These are phyloP conservation scores for Breviolum minutum DNA, from an alignment of 73 alveolate species.

Conservation along the genomic window DNA sequence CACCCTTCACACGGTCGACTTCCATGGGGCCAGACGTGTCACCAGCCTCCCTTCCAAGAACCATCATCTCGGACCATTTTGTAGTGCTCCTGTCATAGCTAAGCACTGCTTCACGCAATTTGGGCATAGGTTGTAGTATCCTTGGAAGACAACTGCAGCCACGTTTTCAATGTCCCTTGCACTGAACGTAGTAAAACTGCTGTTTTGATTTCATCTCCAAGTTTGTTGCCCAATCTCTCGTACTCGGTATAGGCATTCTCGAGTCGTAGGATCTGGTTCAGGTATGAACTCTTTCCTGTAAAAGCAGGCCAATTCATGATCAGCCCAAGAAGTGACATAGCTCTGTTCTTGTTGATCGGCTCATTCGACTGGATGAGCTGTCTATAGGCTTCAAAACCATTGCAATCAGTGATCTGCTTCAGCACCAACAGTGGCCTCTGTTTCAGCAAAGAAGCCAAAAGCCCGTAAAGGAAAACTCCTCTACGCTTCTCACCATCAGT, in stretches of 20 bases:
- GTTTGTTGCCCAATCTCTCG: background rate
- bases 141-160: background rate
- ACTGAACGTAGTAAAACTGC: background rate
- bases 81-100: background rate
- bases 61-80: background rate
- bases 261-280: too few relatives aligned
- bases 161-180: background rate
- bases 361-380: background rate
- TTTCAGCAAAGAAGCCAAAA: background rate
- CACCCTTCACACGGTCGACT: background rate
- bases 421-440: background rate
- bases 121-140: background rate
- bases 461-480: background rate
- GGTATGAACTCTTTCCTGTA: too few relatives aligned
- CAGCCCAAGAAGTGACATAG: background rate
- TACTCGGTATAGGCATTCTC: too few relatives aligned
- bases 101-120: background rate
- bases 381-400: background rate
- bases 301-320: slow-evolving; percentile 12
- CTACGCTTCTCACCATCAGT: background rate
- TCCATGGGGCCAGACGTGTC: background rate
- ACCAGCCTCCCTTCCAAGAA: background rate
- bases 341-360: background rate
- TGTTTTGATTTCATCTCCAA: too few relatives aligned
- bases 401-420: background rate